Base-by-base conservation (phyloP, 1,284 basidiomycete species). In the Phlebopus sp. region DNA sequence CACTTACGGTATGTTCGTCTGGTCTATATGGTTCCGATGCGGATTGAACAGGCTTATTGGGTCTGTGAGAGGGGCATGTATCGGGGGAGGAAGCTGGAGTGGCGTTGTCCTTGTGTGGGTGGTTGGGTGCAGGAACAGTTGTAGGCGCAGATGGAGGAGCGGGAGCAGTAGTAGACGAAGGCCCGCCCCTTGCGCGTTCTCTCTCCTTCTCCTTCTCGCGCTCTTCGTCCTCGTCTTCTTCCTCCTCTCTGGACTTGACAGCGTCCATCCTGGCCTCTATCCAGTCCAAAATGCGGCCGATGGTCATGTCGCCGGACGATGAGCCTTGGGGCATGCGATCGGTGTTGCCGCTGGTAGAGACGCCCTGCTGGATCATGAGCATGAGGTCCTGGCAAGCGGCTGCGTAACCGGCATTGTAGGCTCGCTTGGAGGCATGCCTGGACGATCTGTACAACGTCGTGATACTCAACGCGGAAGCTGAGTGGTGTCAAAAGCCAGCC, bases 371-470 rank as follows among this genome's bases (percentile, higher is more conserved):
- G 44, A 90, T 81, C 77, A 90, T 87, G 59, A 76, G 75, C 56
- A 90, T 74, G 39, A 90, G 69, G 68, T 90, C 87, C 55, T 84
- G 79, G 58, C 87, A 88, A 21, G 87, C 87, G 2, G 83, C 69
- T 2, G 81, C 78, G 59, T 90, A 90, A 10, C 87, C 88, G 6
- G 82, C 75, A 57, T 86, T 86, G 69, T 88, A 89, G 0, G 86
- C 82, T 30, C 81, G 75, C 64, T 89, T 88, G 4, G 85, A 84
- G 7, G 83, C 81, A 57, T 81, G 75, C 45, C 83, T 68, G 2
- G 86, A 87, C 1, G 86, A 86, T 52, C 84, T 81, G 63, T 87
- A 90, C 25, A 90, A 76, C 0, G 83, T 88, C n/a, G 87, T 89
- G 50, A 90, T 85, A 64, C 84, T 87, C 42, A 87, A 71, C 0